Base-by-base conservation (phyloP, 129 eudicot genomes). In the Arctium lappa region DNA sequence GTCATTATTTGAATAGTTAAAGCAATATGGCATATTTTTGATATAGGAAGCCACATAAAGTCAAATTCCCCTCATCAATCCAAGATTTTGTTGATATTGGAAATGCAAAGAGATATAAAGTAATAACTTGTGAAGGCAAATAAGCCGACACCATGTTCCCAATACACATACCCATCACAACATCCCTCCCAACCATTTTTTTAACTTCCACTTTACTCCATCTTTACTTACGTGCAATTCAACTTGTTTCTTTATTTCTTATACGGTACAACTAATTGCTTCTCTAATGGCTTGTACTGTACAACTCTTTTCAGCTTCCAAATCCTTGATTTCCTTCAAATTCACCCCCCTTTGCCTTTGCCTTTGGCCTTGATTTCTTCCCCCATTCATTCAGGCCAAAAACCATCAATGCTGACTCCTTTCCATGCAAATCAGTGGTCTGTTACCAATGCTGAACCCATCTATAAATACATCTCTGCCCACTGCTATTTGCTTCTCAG, bases 341-440 rank as follows among this genome's bases (percentile, higher is more conserved):
- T 86, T 85, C 91, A 85, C 82, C 69, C 83, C 74, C 74, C 12
- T 32, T 9, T 15, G 80, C 69, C 11, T 8, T 42, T 42, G 12
- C 48, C 48, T 63, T 82, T 70, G 76, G 60, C 71, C 81, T 76
- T 82, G 65, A 68, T 74, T 81, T 75, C 76, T 42, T 50, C 72
- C 33, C 37, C n/a, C 16, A 6, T 31, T 27, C 27, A 13, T 5
- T 30, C 68, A 75, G 27, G 68, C 33, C 36, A 83, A 53, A 78
- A 79, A 73, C 34, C 76, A 84, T 74, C 66, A 85, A 79, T 85
- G 77, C 44, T 82, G 76, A 74, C 68, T 42, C 71, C 60, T 91
- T 85, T 73, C 91, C 87, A 89, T 81, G 88, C 91, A 89, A 91
- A 83, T 85, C 73, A 81, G 90, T 88, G 86, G 83, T 71, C 91